These are phyloP conservation scores for Parathielavia hyrcaniae DNA, from an alignment of 495 filamentous ascomycete genomes.

Conservation along the genomic window DNA sequence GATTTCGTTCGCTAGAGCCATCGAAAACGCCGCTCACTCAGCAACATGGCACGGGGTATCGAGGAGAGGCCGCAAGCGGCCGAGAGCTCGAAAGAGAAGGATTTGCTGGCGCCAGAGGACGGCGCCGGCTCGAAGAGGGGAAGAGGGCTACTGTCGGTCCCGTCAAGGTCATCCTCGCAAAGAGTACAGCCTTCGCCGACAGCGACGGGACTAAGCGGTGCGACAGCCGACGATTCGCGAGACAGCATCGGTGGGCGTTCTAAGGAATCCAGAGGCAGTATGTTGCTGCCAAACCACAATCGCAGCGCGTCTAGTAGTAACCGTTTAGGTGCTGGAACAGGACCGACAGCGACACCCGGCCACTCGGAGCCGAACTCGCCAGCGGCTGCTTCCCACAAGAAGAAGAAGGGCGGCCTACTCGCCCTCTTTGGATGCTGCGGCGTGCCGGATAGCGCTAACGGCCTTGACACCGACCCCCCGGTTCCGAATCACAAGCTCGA, in stretches of 20 bases:
- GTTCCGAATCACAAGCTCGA: constrained; percentile 62
- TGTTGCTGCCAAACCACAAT: constrained; percentile 60
- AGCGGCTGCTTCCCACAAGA: constrained; percentile 42
- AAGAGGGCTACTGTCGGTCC: constrained; percentile 53
- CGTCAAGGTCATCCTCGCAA: constrained; percentile 65
- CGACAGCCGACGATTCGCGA: constrained; percentile 54
- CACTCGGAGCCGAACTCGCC: constrained; percentile 44
- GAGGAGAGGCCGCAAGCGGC: constrained; percentile 34
- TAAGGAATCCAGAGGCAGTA: constrained; percentile 62
- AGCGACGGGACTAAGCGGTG: constrained; percentile 58
- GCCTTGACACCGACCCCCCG: constrained; percentile 54
- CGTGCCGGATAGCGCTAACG: constrained; percentile 56
- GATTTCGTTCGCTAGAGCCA: constrained; percentile 1
- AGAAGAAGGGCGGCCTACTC: constrained; percentile 61
- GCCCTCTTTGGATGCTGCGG: constrained; percentile 77
- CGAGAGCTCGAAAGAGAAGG: constrained; percentile 46
- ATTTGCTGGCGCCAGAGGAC: constrained; percentile 38
- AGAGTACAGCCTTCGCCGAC: constrained; percentile 57
- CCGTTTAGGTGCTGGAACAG: constrained; percentile 42
- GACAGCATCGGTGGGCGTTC: constrained; percentile 56
- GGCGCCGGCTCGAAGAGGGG: constrained; percentile 48
- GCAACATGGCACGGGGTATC: constrained; percentile 37
- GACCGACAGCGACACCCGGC: constrained; percentile 42
- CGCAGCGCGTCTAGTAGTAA: constrained; percentile 56
- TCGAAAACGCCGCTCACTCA: constrained; percentile 8